Base-by-base conservation (phyloP, 169 alveolate species). In the Eimeria necatrix region DNA sequence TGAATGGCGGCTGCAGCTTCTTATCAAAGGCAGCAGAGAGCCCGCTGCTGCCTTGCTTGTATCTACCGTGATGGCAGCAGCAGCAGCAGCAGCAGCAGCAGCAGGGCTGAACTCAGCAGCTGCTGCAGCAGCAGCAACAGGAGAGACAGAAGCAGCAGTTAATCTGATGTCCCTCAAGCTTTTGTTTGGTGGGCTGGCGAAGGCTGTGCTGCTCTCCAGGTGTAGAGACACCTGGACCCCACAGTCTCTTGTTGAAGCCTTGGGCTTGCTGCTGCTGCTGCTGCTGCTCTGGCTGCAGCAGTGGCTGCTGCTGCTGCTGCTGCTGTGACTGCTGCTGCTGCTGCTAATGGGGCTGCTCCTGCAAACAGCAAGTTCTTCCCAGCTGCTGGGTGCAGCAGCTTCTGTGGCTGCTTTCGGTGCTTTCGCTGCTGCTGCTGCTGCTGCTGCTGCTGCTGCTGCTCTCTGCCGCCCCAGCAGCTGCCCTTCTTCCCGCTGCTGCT, bases 81-180 rank as follows among this genome's bases (percentile, higher is more conserved):
- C 41, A 26, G 81, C 6, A 71, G 41, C 51, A 22, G 22, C 81
- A 4, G 4, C 20, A 56, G 64, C 20, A 56, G 64, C n/a, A n/a
- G n/a, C n/a, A n/a, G n/a, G n/a, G n/a, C n/a, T n/a, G n/a, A n/a
- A 6, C 22, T 61, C 73, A 20, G 73, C 73, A 61, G 73, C 73
- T 61, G 73, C 73, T 18, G 73, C 24, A 61, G n/a, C 81, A 22
- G 81, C 60, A 6, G 85, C 85, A 74, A 49, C 85, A 74, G 78
- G 7, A 68, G 48, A 18, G 5, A 48, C 78, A n/a, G 41, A n/a
- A n/a, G n/a, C n/a, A n/a, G n/a, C n/a, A n/a, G n/a, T n/a, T n/a
- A n/a, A n/a, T n/a, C n/a, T n/a, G n/a, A n/a, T n/a, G n/a, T n/a
- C n/a, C n/a, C 78, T 68, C n/a, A 68, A 9, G 14, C 78, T 68